Percentiles rank a stretch among this genome's conserved stretches.
Evolutionary conservation across 2,329 filamentous ascomycete genomes (phyloP).

Genomic region (Aspergillus calidoustus): DNA sequence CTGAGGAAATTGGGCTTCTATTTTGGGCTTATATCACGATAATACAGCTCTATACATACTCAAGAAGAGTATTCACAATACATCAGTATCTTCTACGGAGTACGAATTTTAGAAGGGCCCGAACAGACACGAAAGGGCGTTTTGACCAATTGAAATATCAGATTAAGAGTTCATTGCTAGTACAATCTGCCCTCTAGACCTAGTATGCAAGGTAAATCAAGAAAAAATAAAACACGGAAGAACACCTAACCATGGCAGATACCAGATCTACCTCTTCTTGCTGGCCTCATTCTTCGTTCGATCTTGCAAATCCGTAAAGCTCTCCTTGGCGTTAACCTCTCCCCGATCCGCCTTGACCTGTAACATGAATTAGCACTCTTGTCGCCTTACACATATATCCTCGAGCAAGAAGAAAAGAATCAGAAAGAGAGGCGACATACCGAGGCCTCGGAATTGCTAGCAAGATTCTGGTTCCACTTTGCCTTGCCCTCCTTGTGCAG

Average conservation of each 20-base stretch:
- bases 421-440: slow-evolving; percentile 45
- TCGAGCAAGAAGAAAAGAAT: neutral
- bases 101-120: too few relatives aligned
- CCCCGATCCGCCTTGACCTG: slow-evolving; percentile 65
- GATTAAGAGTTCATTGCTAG: slow-evolving; percentile 1
- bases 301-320: slow-evolving; percentile 60
- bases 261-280: slow-evolving; percentile 3
- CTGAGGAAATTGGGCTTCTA: slow-evolving; percentile 2
- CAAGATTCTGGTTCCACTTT: slow-evolving; percentile 78
- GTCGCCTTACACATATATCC: neutral
- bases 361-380: slow-evolving; percentile 10
- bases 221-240: neutral
- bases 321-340: slow-evolving; percentile 47
- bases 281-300: slow-evolving; percentile 54
- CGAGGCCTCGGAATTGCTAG: slow-evolving; percentile 77
- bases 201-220: neutral
- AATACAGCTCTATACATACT: slow-evolving; percentile 9
- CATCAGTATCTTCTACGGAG: neutral
- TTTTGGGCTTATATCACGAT: slow-evolving; percentile 4
- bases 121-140: neutral
- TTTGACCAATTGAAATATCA: neutral
- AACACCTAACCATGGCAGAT: neutral
- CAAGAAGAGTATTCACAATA: neutral
- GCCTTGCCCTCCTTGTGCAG: slow-evolving; percentile 63
- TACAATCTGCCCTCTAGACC: neutral